Base-by-base conservation (phyloP, 441 rosid genomes). In the Bocquillonia castaneifolia region DNA sequence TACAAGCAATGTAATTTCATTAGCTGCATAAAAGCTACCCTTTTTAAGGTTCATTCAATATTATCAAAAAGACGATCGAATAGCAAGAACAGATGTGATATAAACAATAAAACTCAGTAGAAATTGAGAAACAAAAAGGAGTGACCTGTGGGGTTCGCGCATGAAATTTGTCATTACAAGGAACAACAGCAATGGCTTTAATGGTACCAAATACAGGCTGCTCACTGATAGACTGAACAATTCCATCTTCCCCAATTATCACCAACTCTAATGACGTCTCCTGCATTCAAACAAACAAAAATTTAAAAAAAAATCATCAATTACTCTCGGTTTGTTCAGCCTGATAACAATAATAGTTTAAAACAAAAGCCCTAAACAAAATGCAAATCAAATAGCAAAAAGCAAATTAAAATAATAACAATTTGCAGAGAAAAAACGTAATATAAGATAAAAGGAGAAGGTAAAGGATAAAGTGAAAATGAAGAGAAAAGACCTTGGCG, bases 231-330 rank as follows among this genome's bases (percentile, higher is more conserved):
- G 99, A 83, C 75, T 86, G 85, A 14, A 77, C 81, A 75, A 83
- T 74, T 66, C 99, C 99, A 61, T 92, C 99, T 69, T 83, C 89
- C 26, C 85, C 87, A 53, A 92, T 77, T 47, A 80, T 75, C 72
- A 84, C 96, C 82, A 95, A 77, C 74, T 95, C 99, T 72, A 95
- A 81, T 45, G 97, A 95, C n/a, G 93, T 88, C 80, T 92, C 99
- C 98, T 92, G 83, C 81, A 69, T 42, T 23, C 8, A 63, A 55
- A 39, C n/a, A 23, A 63, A 63, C 10, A 58, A 67, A 39, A n/a
- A n/a, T n/a, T n/a, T n/a, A n/a, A n/a, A n/a, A n/a, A n/a, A n/a
- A n/a, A n/a, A n/a, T n/a, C n/a, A n/a, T n/a, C n/a, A n/a, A n/a
- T n/a, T n/a, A n/a, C n/a, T n/a, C n/a, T n/a, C n/a, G n/a, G n/a